A percentile compares a stretch with the other conserved stretches of the same genome.
Evolutionary conservation across 2,329 filamentous ascomycete genomes (phyloP).

Genomic region (Capronia epimyces): DNA sequence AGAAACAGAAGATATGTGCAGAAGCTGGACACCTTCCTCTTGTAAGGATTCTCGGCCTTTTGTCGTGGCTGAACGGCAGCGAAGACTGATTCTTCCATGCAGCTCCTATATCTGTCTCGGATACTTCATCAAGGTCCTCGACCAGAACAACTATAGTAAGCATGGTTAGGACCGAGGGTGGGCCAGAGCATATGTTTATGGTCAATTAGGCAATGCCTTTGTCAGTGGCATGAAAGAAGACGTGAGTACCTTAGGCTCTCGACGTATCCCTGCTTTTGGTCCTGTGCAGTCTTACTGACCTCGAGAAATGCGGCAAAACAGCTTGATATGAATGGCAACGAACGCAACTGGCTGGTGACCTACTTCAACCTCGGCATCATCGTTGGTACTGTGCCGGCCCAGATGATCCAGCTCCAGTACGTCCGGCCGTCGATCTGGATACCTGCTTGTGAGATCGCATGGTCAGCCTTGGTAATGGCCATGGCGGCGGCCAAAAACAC

Average conservation of each 20-base stretch:
- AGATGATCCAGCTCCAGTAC: background rate
- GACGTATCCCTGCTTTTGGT: background rate
- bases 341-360: background rate
- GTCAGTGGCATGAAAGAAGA: conserved; percentile 5
- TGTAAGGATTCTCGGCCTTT: background rate
- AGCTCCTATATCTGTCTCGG: conserved; percentile 2
- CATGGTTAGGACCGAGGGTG: background rate
- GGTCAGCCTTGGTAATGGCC: conserved; percentile 30
- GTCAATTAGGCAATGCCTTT: background rate
- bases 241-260: background rate
- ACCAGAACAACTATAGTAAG: conserved; percentile 3
- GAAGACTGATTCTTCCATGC: too few species aligned
- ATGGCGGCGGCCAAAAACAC: conserved; percentile 4
- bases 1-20: conserved; percentile 1
- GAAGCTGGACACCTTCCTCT: conserved; percentile 1
- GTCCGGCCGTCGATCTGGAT: conserved; percentile 30
- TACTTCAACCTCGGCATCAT: conserved; percentile 4
- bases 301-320: background rate
- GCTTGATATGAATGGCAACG: conserved; percentile 1
- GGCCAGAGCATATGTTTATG: background rate
- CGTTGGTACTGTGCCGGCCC: background rate
- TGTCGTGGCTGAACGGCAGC: too few species aligned
- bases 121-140: conserved; percentile 1
- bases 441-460: conserved; percentile 31
- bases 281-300: background rate